Conservation (phyloP, 331 rosid genomes). For the Telfairia occidentalis region DNA sequence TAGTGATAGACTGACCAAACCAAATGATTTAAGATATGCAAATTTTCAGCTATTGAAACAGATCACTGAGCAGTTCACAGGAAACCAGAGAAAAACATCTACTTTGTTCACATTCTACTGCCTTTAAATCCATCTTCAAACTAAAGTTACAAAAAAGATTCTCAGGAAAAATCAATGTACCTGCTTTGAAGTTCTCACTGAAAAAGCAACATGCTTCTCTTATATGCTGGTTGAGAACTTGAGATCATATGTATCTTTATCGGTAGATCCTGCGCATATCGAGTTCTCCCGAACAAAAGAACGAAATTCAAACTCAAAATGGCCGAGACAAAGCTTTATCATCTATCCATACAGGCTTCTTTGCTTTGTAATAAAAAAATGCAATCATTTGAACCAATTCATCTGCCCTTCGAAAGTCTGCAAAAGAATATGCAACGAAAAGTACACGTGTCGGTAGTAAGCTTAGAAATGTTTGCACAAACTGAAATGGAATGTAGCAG, state of each 20-base stretch:
- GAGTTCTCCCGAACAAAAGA: no score
- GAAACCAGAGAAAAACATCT: not conserved
- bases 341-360: constrained; percentile 70
- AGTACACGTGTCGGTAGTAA: not conserved
- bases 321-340: constrained; percentile 33
- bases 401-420: constrained; percentile 50
- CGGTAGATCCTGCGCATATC: not conserved
- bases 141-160: not conserved
- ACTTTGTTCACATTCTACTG: not conserved
- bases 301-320: constrained; percentile 5
- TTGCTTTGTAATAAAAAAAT: constrained; percentile 82
- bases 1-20: not conserved
- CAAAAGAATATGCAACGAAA: constrained; percentile 9
- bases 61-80: not conserved
- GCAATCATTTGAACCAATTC: constrained; percentile 86
- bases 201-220: not conserved
- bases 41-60: not conserved
- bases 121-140: not conserved
- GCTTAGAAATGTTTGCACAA: not conserved
- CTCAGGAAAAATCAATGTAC: not conserved
- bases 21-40: not conserved
- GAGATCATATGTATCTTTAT: not conserved
- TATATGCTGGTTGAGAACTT: not conserved
- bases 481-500: not conserved
- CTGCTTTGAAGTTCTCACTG: not conserved